phyloP scores from a whole-genome alignment of 768 basidiomycete genomes.

The Favolaschia claudopus region DNA sequence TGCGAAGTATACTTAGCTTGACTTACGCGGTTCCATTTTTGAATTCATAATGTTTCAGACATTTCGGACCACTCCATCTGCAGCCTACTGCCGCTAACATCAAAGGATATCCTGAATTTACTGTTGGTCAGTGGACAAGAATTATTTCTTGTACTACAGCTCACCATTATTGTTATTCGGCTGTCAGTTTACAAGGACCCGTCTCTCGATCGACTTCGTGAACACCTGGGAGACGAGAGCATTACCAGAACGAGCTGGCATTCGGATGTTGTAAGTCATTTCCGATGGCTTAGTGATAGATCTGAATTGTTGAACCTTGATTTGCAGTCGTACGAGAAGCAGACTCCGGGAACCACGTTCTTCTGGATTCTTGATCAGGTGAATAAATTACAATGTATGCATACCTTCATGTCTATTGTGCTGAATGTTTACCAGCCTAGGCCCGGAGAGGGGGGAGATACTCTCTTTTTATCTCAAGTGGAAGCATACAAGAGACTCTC shows the following conservation, averaged over 20 bases:
- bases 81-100: slow-evolving; percentile 58
- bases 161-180: not conserved
- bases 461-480: slow-evolving; percentile 62
- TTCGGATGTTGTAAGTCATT: slow-evolving; percentile 53
- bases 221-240: slow-evolving; percentile 50
- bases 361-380: slow-evolving; percentile 61
- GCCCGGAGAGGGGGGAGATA: slow-evolving; percentile 53
- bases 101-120: slow-evolving; percentile 63
- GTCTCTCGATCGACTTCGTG: slow-evolving; percentile 47
- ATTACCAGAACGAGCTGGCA: slow-evolving; percentile 54
- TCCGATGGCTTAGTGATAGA: not conserved
- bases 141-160: not conserved
- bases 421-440: slow-evolving; percentile 32
- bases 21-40: not conserved
- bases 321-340: slow-evolving; percentile 56
- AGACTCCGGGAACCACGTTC: slow-evolving; percentile 62
- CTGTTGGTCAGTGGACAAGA: slow-evolving; percentile 51
- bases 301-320: not conserved
- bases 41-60: slow-evolving; percentile 29
- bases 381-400: no score
- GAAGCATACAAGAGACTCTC: slow-evolving; percentile 67
- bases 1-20: slow-evolving; percentile 39
- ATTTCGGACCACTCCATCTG: slow-evolving; percentile 53
- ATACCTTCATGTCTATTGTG: not conserved
- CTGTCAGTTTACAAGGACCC: slow-evolving; percentile 56